A percentile compares a stretch with the other conserved stretches of the same genome.
phyloP scores from a whole-genome alignment of 1,139 yeast species.

The Geotrichum restrictum region DNA sequence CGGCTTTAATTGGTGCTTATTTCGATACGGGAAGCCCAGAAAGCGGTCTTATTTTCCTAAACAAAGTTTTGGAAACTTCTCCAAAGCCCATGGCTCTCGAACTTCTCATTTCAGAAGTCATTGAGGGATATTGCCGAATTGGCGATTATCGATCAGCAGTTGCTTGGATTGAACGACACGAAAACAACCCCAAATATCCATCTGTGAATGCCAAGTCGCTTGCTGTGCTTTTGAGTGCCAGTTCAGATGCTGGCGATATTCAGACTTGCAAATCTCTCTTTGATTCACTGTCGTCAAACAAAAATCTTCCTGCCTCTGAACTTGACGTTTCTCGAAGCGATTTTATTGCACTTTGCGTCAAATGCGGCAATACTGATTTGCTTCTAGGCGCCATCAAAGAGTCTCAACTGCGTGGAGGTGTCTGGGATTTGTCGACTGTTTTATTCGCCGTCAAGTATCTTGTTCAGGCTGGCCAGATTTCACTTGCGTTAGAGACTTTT shows the following conservation, averaged over 20 bases:
- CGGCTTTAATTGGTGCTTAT: conserved; percentile 36
- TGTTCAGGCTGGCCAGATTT: conserved; percentile 24
- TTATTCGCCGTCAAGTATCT: conserved; percentile 28
- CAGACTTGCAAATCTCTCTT: conserved; percentile 29
- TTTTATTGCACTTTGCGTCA: conserved; percentile 27
- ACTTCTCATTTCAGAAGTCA: conserved; percentile 26
- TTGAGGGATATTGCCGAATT: conserved; percentile 33
- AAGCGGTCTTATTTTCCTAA: conserved; percentile 33
- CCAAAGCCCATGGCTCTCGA: conserved; percentile 13
- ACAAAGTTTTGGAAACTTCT: conserved; percentile 26
- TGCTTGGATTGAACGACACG: conserved; percentile 36
- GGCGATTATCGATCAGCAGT: conserved; percentile 36
- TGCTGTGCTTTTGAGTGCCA: conserved; percentile 25
- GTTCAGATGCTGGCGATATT: conserved; percentile 27
- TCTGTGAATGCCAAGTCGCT: conserved; percentile 26
- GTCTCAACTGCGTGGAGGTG: conserved; percentile 32
- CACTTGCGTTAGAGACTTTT: conserved; percentile 28
- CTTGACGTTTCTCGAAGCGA: conserved; percentile 27
- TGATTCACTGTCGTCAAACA: conserved; percentile 30
- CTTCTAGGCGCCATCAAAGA: conserved; percentile 36
- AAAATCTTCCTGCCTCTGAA: conserved; percentile 15
- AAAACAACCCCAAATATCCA: conserved; percentile 26
- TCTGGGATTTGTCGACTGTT: conserved; percentile 38
- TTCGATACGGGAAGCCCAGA: conserved; percentile 30
- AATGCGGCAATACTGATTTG: conserved; percentile 23